Evolutionary conservation across 1,284 basidiomycete species (phyloP).

Genomic region (Neolentinus lepideus): DNA sequence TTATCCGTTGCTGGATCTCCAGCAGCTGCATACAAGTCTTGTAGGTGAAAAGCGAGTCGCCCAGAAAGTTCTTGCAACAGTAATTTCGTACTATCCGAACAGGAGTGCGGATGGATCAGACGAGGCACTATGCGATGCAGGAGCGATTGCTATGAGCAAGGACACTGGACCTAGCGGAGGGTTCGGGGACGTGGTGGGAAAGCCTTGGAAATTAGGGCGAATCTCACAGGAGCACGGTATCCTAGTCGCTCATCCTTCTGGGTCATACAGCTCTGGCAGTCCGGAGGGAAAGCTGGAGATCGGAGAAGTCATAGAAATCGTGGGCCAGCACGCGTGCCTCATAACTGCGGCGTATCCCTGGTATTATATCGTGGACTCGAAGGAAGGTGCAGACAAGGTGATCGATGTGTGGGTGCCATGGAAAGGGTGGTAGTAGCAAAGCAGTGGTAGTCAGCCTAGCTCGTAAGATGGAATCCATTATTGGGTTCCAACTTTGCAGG

Average conservation of each 20-base stretch:
- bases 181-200: constrained; percentile 66
- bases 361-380: constrained; percentile 76
- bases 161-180: constrained; percentile 70
- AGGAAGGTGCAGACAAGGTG: constrained; percentile 39
- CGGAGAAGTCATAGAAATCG: constrained; percentile 58
- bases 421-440: constrained; percentile 70
- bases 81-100: constrained; percentile 73
- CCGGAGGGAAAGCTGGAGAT: constrained; percentile 34
- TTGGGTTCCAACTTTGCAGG: too few species aligned
- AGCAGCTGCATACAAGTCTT: constrained; percentile 72
- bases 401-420: constrained; percentile 86
- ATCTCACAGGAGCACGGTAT: constrained; percentile 83
- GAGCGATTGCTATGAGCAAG: constrained; percentile 81
- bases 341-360: constrained; percentile 72
- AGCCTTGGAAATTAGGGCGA: constrained; percentile 64
- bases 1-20: constrained; percentile 80
- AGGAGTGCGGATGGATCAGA: constrained; percentile 54
- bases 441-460: too few species aligned
- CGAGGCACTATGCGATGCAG: constrained; percentile 78
- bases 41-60: constrained; percentile 53
- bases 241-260: constrained; percentile 24
- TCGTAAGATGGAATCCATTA: too few species aligned
- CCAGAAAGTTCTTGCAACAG: constrained; percentile 63
- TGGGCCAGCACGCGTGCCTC: constrained; percentile 76
- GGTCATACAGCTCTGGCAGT: constrained; percentile 10